Percentiles rank a stretch among this genome's conserved stretches.
phyloP scores from a whole-genome alignment of 192 early-diverging fungal genomes.

The Lunasporangiospora selenospora region DNA sequence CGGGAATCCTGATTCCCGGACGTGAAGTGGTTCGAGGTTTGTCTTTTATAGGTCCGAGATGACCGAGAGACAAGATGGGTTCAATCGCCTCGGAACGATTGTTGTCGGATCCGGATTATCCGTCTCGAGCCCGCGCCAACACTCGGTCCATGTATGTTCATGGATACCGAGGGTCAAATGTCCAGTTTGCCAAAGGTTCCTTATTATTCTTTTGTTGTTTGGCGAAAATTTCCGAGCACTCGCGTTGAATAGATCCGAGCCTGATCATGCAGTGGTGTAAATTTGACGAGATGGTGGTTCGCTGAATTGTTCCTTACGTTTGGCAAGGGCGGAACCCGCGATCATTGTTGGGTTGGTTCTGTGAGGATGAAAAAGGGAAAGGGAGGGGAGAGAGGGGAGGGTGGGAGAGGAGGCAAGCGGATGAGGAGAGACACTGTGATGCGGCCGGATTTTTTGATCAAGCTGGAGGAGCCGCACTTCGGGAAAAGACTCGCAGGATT shows the following conservation, averaged over 20 bases:
- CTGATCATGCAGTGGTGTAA: background rate
- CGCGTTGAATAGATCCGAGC: background rate
- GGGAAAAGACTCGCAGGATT: too few relatives aligned
- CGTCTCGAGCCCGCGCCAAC: too few relatives aligned
- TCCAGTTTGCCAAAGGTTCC: background rate
- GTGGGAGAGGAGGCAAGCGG: background rate
- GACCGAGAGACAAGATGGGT: too few relatives aligned
- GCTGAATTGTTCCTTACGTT: conserved; percentile 19
- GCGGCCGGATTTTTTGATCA: background rate
- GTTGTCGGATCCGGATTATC: too few relatives aligned
- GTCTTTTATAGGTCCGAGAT: background rate
- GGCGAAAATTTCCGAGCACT: background rate
- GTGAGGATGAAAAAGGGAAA: too few relatives aligned
- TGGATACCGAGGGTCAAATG: background rate
- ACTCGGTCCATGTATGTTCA: too few relatives aligned
- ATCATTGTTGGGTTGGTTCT: conserved; percentile 32
- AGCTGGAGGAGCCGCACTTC: too few relatives aligned
- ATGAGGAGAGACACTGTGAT: conserved; percentile 9
- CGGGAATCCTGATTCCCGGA: background rate
- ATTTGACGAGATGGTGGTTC: background rate
- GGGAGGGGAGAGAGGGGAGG: conserved; percentile 8
- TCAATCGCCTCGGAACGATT: too few relatives aligned
- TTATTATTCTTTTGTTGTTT: background rate
- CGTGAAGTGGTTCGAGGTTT: background rate
- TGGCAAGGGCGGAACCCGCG: conserved; percentile 35